These are phyloP conservation scores for Naganishia randhawae DNA, from an alignment of 768 basidiomycete genomes.

Conservation along the genomic window DNA sequence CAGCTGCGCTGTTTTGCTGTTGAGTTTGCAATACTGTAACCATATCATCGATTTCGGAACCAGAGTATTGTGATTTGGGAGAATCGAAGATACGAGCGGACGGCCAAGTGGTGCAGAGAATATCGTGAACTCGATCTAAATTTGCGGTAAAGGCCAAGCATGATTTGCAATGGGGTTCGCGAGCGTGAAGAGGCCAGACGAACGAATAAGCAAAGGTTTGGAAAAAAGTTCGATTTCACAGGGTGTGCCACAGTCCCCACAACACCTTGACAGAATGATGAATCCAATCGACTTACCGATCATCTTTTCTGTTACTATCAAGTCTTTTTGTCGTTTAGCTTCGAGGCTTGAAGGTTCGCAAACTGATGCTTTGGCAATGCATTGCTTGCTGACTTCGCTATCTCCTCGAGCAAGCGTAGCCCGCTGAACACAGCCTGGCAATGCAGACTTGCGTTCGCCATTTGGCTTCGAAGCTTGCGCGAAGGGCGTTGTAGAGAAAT, in stretches of 20 bases:
- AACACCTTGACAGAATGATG: neutral
- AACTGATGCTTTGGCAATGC: neutral
- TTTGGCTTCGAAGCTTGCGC: neutral
- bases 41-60: constrained; percentile 23
- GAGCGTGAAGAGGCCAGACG: neutral
- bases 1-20: constrained; percentile 3
- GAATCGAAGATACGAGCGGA: constrained; percentile 30
- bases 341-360: constrained; percentile 12
- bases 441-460: neutral
- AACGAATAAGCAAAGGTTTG: neutral
- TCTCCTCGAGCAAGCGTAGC: constrained; percentile 9
- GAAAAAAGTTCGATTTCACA: neutral
- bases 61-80: constrained; percentile 17
- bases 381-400: constrained; percentile 19
- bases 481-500: neutral
- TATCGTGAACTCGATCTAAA: constrained; percentile 30
- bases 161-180: neutral
- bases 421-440: neutral
- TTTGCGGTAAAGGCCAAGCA: neutral
- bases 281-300: constrained; percentile 30
- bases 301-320: constrained; percentile 29
- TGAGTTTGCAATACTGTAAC: constrained; percentile 12
- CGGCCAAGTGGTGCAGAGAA: constrained; percentile 31
- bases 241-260: neutral
- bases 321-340: constrained; percentile 19